These are phyloP conservation scores for Ehretia macrophylla DNA, from an alignment of 257 asterid genomes.

Conservation along the genomic window DNA sequence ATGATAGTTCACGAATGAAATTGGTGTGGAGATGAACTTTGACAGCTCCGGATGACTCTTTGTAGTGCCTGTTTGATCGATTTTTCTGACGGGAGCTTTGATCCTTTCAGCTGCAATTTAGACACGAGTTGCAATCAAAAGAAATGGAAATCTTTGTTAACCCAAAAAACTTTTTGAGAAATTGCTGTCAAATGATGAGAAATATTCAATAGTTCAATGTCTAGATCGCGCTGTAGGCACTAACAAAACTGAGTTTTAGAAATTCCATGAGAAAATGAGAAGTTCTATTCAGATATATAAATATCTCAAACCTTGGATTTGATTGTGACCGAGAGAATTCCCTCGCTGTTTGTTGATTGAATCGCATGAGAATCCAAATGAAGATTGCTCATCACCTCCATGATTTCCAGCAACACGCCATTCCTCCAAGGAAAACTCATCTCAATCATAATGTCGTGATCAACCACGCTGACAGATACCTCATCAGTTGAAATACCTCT, in stretches of 20 bases:
- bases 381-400: constrained; percentile 50
- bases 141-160: too few relatives aligned
- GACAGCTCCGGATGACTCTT: constrained; percentile 37
- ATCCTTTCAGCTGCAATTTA: constrained; percentile 60
- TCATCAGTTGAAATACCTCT: constrained; percentile 36
- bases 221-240: too few relatives aligned
- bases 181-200: too few relatives aligned
- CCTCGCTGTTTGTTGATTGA: constrained; percentile 63
- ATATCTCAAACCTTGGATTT: constrained; percentile 68
- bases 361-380: constrained; percentile 47
- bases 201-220: neutral
- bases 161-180: too few relatives aligned
- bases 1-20: neutral
- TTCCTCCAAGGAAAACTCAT: constrained; percentile 60
- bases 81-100: constrained; percentile 46
- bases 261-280: neutral
- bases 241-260: neutral
- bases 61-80: constrained; percentile 63
- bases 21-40: constrained; percentile 15
- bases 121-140: neutral
- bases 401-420: constrained; percentile 38
- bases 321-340: constrained; percentile 46
- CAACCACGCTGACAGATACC: constrained; percentile 39
- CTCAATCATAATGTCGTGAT: constrained; percentile 55
- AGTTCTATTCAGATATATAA: neutral